A percentile compares a stretch with the other conserved stretches of the same genome.
These are phyloP conservation scores for Xylaria sp. DNA, from an alignment of 2,329 filamentous ascomycete genomes.

Conservation along the genomic window DNA sequence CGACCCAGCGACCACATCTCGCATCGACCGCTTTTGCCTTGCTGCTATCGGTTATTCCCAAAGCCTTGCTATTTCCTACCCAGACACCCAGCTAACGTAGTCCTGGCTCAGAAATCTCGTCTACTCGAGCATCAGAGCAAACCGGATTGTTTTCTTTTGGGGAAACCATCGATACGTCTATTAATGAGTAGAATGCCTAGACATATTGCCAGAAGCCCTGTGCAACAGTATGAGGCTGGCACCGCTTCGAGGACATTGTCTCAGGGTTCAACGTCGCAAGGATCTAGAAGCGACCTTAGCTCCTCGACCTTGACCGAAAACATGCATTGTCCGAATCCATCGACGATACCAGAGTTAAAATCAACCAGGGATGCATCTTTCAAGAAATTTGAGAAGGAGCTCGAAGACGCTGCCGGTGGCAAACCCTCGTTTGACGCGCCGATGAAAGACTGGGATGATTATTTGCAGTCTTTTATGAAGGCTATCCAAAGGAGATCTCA, in stretches of 20 bases:
- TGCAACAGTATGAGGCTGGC: not conserved
- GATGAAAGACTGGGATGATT: conserved; percentile 10
- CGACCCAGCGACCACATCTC: not conserved
- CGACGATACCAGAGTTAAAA: not conserved
- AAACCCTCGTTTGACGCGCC: not conserved
- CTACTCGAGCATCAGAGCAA: not conserved
- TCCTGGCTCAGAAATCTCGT: not conserved
- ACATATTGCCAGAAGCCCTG: not conserved
- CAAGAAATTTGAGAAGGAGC: conserved; percentile 3
- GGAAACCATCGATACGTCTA: not conserved
- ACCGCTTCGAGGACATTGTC: no score
- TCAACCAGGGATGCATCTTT: not conserved
- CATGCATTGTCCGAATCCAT: not conserved
- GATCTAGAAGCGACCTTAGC: not conserved
- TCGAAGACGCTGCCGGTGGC: conserved; percentile 3
- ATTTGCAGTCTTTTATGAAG: conserved; percentile 1
- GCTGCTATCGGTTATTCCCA: not conserved
- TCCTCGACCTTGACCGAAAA: not conserved
- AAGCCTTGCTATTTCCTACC: not conserved
- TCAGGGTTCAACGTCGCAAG: not conserved
- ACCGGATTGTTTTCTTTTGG: not conserved
- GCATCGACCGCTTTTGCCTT: not conserved
- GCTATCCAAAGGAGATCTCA: conserved; percentile 9
- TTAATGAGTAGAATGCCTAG: not conserved
- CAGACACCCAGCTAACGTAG: not conserved